These are phyloP conservation scores for Vaucheria bursata DNA, from an alignment of 352 stramenopile genomes.

Conservation along the genomic window DNA sequence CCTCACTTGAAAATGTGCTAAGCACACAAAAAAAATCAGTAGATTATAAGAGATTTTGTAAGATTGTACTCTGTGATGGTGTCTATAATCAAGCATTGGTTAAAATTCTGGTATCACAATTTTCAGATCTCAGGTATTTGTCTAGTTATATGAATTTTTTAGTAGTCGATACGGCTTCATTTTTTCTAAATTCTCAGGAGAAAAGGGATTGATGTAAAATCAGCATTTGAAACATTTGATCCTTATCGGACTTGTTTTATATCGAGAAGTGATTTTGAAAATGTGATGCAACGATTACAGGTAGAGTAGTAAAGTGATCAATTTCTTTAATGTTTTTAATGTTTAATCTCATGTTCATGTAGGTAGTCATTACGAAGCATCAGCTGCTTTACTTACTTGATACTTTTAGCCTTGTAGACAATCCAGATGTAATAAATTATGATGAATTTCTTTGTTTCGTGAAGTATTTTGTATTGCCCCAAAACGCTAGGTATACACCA, in stretches of 20 bases:
- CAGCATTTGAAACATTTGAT: conserved; percentile 45
- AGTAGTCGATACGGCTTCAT: not conserved
- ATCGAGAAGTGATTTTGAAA: conserved; percentile 24
- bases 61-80: conserved; percentile 36
- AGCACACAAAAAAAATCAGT: conserved; percentile 38
- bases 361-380: not conserved
- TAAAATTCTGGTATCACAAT: conserved; percentile 22
- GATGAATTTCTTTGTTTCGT: not conserved
- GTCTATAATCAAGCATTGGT: conserved; percentile 29
- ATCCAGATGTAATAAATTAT: not conserved
- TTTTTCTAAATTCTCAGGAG: conserved; percentile 14
- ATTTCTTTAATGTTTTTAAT: not conserved
- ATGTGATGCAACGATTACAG: conserved; percentile 39
- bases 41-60: conserved; percentile 44
- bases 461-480: not conserved
- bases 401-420: not conserved
- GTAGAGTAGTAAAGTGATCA: conserved; percentile 4
- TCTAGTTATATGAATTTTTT: not conserved
- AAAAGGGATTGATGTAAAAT: conserved; percentile 29
- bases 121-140: conserved; percentile 30
- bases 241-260: conserved; percentile 38
- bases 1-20: conserved; percentile 24
- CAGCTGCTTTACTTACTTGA: not conserved
- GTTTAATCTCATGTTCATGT: not conserved
- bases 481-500: too few relatives aligned